phyloP scores from a whole-genome alignment of 2,329 filamentous ascomycete genomes.

The Diaporthe ilicicola region DNA sequence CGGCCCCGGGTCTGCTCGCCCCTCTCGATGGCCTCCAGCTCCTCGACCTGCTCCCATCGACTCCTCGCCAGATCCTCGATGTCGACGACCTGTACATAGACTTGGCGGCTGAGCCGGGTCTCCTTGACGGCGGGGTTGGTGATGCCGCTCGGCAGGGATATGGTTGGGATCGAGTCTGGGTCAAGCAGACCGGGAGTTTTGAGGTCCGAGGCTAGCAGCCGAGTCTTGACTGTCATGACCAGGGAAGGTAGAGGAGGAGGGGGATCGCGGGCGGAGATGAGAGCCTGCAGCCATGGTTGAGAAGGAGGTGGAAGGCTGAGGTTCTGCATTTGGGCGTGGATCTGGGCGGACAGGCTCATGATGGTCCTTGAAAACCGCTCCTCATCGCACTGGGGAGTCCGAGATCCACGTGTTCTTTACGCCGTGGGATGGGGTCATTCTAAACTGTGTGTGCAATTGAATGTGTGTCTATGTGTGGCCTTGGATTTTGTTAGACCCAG shows the following conservation, averaged over 20 bases:
- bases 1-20: constrained; percentile 80
- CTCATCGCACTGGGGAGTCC: background rate
- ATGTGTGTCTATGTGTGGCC: background rate
- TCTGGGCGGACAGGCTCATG: constrained; percentile 56
- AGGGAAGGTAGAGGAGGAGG: constrained; percentile 74
- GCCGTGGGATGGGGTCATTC: background rate
- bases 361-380: background rate
- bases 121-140: constrained; percentile 63
- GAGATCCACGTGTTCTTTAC: background rate
- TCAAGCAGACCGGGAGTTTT: constrained; percentile 64
- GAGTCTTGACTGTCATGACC: constrained; percentile 81
- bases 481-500: too few relatives aligned
- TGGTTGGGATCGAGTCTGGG: constrained; percentile 45
- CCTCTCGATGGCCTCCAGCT: constrained; percentile 75
- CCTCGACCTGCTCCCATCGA: constrained; percentile 88
- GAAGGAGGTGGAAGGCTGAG: constrained; percentile 64
- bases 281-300: constrained; percentile 67
- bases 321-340: constrained; percentile 58
- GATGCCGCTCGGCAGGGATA: constrained; percentile 67
- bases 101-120: constrained; percentile 63
- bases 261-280: constrained; percentile 64
- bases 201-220: constrained; percentile 81
- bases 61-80: constrained; percentile 83
- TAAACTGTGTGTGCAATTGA: background rate
- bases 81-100: constrained; percentile 85